A percentile compares a stretch with the other conserved stretches of the same genome.
Evolutionary conservation across 768 basidiomycete species (phyloP).

Genomic region (Boletus subparvulus): DNA sequence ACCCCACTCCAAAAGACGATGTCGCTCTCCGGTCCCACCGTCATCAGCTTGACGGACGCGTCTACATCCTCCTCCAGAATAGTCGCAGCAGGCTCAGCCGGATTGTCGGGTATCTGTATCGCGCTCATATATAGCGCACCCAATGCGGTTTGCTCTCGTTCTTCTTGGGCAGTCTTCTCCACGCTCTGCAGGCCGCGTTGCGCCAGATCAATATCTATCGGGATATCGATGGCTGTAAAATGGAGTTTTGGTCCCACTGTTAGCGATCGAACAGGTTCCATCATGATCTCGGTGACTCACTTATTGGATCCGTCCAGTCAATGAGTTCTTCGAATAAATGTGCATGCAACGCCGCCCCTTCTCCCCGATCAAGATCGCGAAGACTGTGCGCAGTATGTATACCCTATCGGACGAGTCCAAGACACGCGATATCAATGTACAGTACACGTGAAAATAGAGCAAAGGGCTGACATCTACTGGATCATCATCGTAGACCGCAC

Average conservation of each 20-base stretch:
- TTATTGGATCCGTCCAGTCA: conserved; percentile 80
- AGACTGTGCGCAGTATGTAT: conserved; percentile 66
- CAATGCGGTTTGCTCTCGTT: conserved; percentile 75
- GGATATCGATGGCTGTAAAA: conserved; percentile 59
- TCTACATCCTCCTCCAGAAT: conserved; percentile 72
- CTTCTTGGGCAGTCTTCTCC: conserved; percentile 70
- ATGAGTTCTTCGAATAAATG: conserved; percentile 82
- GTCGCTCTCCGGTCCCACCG: conserved; percentile 66
- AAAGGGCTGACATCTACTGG: conserved; percentile 74
- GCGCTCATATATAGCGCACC: conserved; percentile 70
- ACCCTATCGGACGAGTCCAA: conserved; percentile 55
- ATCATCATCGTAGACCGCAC: conserved; percentile 88
- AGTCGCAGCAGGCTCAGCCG: conserved; percentile 61
- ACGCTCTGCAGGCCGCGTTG: conserved; percentile 65
- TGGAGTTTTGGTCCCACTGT: conserved; percentile 8
- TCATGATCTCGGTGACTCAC: conserved; percentile 49
- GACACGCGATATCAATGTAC: conserved; percentile 52
- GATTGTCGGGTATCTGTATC: conserved; percentile 74
- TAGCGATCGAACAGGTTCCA: conserved; percentile 20
- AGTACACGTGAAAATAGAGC: conserved; percentile 42
- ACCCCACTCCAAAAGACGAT: conserved; percentile 59
- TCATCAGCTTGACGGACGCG: conserved; percentile 61
- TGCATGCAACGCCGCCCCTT: conserved; percentile 81
- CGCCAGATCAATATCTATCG: conserved; percentile 50
- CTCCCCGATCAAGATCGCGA: conserved; percentile 85